Evolutionary conservation across 1,139 yeast genomes (phyloP), one percentile per base, ranked within the genome.

Genomic region (Dujonia santamariae): DNA sequence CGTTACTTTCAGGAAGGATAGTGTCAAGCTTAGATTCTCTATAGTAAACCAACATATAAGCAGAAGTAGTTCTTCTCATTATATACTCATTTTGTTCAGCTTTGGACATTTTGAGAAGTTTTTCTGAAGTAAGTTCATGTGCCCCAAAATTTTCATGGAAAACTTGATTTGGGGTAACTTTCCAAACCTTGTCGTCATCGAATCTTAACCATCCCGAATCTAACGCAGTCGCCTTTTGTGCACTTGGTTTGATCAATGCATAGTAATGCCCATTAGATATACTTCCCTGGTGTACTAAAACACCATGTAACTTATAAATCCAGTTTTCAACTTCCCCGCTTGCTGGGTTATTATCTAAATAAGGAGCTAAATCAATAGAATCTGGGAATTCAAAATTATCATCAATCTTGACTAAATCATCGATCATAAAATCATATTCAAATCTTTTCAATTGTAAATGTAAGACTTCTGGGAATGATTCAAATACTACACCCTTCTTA

Each of bases 181-280:
- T 77, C 72, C 95, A 85, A 26, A 94, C 99, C 41, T 81, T 78
- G 50, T 92, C 98, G 56, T 92, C 99, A 56, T 92, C 98, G 64
- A 90, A 92, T 51, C 92, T 74, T 54, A 76, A 81, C 99, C 98
- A 94, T 16, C 77, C 65, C 4, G 27, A 19, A 37, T 80, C 78
- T 28, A 16, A 14, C 12, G 28, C 15, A 4, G 19, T 17, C 13
- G 75, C 74, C 7, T 48, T 35, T n/a, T n/a, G n/a, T 1, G 75
- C 66, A 24, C 72, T 72, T 2, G 98, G 97, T 54, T 83, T 88
- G 37, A 94, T 80, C 78, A 92, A 74, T 0, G 98, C 94, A 54
- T 92, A 92, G 56, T 92, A 92, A 54, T 92, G 99, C 17, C 99
- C 99, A 35, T 92, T 86, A 16, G 95, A 85, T 36, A 92, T 82